Conservation (phyloP, 495 filamentous ascomycete genomes). For the Filosporella fistucella region DNA sequence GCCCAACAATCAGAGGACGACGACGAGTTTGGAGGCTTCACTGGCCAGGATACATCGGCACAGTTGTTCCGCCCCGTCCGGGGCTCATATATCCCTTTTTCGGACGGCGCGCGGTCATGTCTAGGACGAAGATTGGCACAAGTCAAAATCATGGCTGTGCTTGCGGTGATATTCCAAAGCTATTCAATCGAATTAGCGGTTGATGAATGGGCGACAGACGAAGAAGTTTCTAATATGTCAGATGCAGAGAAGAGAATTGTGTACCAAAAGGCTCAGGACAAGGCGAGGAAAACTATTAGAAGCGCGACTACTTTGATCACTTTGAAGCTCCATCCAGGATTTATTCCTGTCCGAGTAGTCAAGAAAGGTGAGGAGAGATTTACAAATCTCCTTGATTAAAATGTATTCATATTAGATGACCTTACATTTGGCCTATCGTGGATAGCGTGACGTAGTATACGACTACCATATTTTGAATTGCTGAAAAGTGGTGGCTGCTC, state of each 20-base stretch:
- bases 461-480: too few species aligned
- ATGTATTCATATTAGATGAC: too few species aligned
- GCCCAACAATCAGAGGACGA: slow-evolving; percentile 33
- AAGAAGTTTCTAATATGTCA: slow-evolving; percentile 52
- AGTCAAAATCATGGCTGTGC: slow-evolving; percentile 66
- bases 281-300: slow-evolving; percentile 38
- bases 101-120: slow-evolving; percentile 66
- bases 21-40: slow-evolving; percentile 53
- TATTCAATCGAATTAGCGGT: slow-evolving; percentile 65
- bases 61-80: slow-evolving; percentile 39
- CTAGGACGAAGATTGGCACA: slow-evolving; percentile 69
- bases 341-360: slow-evolving; percentile 57
- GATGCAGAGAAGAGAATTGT: slow-evolving; percentile 36
- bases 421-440: too few species aligned
- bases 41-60: not conserved
- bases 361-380: slow-evolving; percentile 60
- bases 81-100: slow-evolving; percentile 70
- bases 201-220: slow-evolving; percentile 53
- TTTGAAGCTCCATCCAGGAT: slow-evolving; percentile 46
- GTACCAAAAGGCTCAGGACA: slow-evolving; percentile 45
- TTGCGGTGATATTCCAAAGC: slow-evolving; percentile 59
- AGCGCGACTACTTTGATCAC: slow-evolving; percentile 53
- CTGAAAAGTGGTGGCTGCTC: too few species aligned
- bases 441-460: too few species aligned
- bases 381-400: slow-evolving; percentile 12